These are phyloP conservation scores for Leucosporidium creatinivorum DNA, from an alignment of 768 basidiomycete genomes.

Conservation along the genomic window DNA sequence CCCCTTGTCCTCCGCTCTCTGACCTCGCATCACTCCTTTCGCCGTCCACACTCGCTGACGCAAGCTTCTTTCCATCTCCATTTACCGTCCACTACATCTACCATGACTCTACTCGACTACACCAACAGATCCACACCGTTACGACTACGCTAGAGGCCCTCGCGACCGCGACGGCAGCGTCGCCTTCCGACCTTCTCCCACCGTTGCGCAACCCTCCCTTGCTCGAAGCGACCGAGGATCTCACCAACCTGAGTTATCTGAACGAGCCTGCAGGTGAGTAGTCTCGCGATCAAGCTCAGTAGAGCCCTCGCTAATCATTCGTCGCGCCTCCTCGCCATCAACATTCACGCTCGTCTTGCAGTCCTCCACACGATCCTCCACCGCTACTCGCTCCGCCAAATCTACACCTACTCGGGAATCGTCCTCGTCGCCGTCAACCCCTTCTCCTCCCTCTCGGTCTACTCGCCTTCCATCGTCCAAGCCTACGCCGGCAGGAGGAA, in stretches of 20 bases:
- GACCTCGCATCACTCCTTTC: not conserved
- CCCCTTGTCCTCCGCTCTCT: slow-evolving; percentile 1
- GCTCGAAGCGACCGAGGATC: slow-evolving; percentile 92
- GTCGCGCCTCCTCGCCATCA: not conserved
- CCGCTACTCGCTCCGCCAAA: slow-evolving; percentile 92
- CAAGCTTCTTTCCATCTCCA: no score
- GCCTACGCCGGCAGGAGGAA: slow-evolving; percentile 85
- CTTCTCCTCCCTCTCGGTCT: slow-evolving; percentile 92
- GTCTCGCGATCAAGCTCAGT: not conserved
- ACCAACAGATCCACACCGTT: slow-evolving; percentile 43
- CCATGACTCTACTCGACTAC: no score
- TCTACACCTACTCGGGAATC: slow-evolving; percentile 98
- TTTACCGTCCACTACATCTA: no score
- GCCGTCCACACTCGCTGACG: no score
- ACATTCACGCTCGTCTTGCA: slow-evolving; percentile 57
- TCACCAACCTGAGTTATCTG: slow-evolving; percentile 93
- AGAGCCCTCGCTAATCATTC: not conserved
- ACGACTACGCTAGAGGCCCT: slow-evolving; percentile 73
- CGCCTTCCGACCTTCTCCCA: slow-evolving; percentile 54
- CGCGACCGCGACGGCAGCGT: slow-evolving; percentile 48
- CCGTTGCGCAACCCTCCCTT: slow-evolving; percentile 94
- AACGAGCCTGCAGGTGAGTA: slow-evolving; percentile 89
- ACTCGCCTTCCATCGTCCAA: slow-evolving; percentile 94
- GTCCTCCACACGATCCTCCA: slow-evolving; percentile 95
- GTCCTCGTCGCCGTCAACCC: slow-evolving; percentile 98